A percentile compares a stretch with the other conserved stretches of the same genome.
phyloP scores from a whole-genome alignment of 305 asterid species.

The Fraxinus velutina region DNA sequence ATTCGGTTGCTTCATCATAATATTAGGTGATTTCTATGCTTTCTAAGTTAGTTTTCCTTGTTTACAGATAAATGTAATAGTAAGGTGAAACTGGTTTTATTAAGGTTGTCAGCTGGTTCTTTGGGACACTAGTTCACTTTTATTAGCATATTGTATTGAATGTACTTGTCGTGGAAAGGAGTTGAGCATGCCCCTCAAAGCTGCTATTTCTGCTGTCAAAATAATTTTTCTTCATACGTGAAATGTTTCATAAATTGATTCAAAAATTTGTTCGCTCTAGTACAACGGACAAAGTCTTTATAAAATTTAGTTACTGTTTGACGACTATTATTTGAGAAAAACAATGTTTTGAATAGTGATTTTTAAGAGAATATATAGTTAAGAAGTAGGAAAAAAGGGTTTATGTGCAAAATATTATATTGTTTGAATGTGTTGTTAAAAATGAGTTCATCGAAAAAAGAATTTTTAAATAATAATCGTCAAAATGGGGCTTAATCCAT shows the following conservation, averaged over 20 bases:
- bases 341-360: too few relatives aligned
- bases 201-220: not conserved
- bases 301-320: not conserved
- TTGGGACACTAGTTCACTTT: not conserved
- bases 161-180: not conserved
- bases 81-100: not conserved
- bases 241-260: not conserved
- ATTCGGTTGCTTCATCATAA: not conserved
- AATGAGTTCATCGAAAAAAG: too few relatives aligned
- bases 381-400: too few relatives aligned
- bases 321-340: too few relatives aligned
- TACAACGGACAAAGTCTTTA: not conserved
- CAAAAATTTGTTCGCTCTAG: not conserved
- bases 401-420: too few relatives aligned
- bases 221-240: not conserved
- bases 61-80: not conserved
- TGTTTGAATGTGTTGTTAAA: too few relatives aligned
- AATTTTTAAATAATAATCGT: too few relatives aligned
- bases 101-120: not conserved
- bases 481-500: not conserved
- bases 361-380: too few relatives aligned
- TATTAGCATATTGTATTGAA: not conserved
- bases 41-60: not conserved
- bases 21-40: not conserved
- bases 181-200: not conserved